Conservation (phyloP, 1,139 yeast genomes). For the Geotrichum fermentans region DNA sequence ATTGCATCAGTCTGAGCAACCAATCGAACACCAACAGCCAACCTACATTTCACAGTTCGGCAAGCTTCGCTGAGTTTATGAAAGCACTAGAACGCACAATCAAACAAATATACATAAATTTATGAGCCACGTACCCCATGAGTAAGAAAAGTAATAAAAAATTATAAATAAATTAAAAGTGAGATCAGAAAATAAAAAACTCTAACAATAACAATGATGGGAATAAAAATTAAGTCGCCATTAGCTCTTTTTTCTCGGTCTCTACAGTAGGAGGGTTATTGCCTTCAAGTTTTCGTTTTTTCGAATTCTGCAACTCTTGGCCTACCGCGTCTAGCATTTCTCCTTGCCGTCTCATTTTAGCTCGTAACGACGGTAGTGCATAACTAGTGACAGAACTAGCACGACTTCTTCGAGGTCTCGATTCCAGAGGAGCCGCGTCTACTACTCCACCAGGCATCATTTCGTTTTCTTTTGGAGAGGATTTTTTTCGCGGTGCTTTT, state of each 20-base stretch:
- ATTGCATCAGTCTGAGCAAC: slow-evolving; percentile 27
- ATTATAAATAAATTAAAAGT: neutral
- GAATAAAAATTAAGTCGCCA: neutral
- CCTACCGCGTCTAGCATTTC: slow-evolving; percentile 54
- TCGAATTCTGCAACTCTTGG: neutral
- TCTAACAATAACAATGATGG: neutral
- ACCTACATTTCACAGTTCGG: slow-evolving; percentile 27
- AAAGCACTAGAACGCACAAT: too few species aligned
- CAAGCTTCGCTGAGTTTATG: too few species aligned
- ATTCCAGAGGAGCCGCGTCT: too few species aligned
- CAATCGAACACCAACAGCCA: slow-evolving; percentile 25
- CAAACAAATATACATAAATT: too few species aligned
- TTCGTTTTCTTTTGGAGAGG: slow-evolving; percentile 23
- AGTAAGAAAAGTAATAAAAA: too few species aligned
- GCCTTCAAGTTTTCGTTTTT: neutral
- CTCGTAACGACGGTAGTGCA: slow-evolving; percentile 61
- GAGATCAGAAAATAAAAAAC: neutral
- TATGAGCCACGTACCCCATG: too few species aligned
- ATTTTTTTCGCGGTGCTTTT: slow-evolving; percentile 16
- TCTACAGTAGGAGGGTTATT: too few species aligned
- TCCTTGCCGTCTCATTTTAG: slow-evolving; percentile 67
- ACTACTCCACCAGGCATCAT: slow-evolving; percentile 20
- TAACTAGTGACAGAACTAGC: slow-evolving; percentile 52
- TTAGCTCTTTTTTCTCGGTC: too few species aligned
- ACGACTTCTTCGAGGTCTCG: slow-evolving; percentile 41